Conservation (phyloP, 805 yeast genomes). For the Candida chauliodis region DNA sequence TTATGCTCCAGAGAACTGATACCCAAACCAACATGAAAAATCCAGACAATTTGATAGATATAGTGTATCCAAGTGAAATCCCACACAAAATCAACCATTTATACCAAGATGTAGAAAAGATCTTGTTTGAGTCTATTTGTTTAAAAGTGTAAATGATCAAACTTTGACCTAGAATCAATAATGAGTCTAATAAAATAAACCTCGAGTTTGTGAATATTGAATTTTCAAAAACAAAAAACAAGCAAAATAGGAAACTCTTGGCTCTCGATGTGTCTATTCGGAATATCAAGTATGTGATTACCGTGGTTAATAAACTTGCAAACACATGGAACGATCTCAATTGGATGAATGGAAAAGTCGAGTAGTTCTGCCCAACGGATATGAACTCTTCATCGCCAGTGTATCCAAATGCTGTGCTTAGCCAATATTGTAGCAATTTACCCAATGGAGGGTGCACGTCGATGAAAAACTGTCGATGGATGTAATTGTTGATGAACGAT, state of each 20-base stretch:
- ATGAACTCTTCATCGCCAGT: slow-evolving; percentile 39
- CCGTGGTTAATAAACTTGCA: slow-evolving; percentile 50
- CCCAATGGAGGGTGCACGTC: slow-evolving; percentile 75
- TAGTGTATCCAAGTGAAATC: slow-evolving; percentile 49
- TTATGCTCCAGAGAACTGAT: slow-evolving; percentile 41
- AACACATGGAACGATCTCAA: slow-evolving; percentile 58
- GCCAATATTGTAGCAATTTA: slow-evolving; percentile 53
- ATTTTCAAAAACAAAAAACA: slow-evolving; percentile 50
- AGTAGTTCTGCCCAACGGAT: slow-evolving; percentile 40
- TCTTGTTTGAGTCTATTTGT: slow-evolving; percentile 41
- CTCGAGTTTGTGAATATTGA: slow-evolving; percentile 62
- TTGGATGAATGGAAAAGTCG: slow-evolving; percentile 43
- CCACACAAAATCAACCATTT: slow-evolving; percentile 47
- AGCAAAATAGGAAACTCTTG: slow-evolving; percentile 18
- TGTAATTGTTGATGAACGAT: slow-evolving; percentile 40
- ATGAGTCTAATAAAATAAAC: slow-evolving; percentile 38
- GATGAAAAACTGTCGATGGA: slow-evolving; percentile 58
- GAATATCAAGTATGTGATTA: slow-evolving; percentile 52
- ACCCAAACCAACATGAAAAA: slow-evolving; percentile 66
- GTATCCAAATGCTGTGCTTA: slow-evolving; percentile 52
- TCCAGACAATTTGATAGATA: slow-evolving; percentile 72
- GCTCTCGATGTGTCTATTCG: slow-evolving; percentile 54
- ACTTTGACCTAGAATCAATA: slow-evolving; percentile 43
- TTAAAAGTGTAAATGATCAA: slow-evolving; percentile 51
- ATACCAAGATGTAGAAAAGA: slow-evolving; percentile 50